phyloP scores from a whole-genome alignment of 495 filamentous ascomycete species.

The Xylona heveae region DNA sequence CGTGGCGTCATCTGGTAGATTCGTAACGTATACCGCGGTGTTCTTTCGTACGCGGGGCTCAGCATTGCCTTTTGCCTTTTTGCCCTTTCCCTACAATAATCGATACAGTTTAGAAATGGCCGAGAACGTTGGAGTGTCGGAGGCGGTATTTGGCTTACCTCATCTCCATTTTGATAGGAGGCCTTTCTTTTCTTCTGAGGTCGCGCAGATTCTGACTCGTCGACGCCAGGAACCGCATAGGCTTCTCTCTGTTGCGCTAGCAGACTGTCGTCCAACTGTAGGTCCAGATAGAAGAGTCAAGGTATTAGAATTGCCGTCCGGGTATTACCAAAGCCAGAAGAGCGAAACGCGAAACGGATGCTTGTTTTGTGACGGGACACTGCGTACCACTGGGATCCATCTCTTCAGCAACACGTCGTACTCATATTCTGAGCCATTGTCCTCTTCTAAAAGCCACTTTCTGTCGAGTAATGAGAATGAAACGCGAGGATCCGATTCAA shows the following conservation, averaged over 20 bases:
- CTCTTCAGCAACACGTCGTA: slow-evolving; percentile 49
- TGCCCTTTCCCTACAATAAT: slow-evolving; percentile 8
- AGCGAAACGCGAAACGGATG: slow-evolving; percentile 1
- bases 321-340: not conserved
- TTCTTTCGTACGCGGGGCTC: slow-evolving; percentile 43
- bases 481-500: slow-evolving; percentile 64
- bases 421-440: slow-evolving; percentile 69
- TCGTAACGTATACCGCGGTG: slow-evolving; percentile 77
- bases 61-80: slow-evolving; percentile 28
- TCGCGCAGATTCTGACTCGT: slow-evolving; percentile 33
- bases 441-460: slow-evolving; percentile 67
- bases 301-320: slow-evolving; percentile 3
- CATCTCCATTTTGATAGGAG: slow-evolving; percentile 19
- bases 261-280: slow-evolving; percentile 57
- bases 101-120: not conserved
- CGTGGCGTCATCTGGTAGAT: slow-evolving; percentile 55
- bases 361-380: slow-evolving; percentile 4
- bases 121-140: not conserved
- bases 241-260: slow-evolving; percentile 55
- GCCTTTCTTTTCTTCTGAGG: slow-evolving; percentile 41
- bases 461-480: slow-evolving; percentile 63
- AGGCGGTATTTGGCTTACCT: slow-evolving; percentile 2
- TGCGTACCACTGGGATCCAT: slow-evolving; percentile 56
- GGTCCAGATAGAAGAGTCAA: slow-evolving; percentile 6
- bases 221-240: slow-evolving; percentile 48